Conservation (phyloP, 768 basidiomycete genomes). For the Boletus eberwhitei region DNA sequence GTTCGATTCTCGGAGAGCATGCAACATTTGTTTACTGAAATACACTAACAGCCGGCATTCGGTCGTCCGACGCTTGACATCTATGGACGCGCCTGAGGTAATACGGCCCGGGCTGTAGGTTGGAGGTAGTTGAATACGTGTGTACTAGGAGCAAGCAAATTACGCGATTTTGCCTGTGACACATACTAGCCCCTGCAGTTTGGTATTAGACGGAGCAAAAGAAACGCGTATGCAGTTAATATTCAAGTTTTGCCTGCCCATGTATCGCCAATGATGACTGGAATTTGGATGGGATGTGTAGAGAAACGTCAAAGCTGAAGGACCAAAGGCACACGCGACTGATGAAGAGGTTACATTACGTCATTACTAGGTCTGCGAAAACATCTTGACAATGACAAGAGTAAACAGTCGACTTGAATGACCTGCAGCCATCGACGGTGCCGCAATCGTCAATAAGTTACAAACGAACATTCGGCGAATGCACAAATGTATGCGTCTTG, state of each 20-base stretch:
- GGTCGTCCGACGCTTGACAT: slow-evolving; percentile 31
- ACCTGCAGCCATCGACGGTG: too few species aligned
- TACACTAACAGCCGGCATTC: slow-evolving; percentile 17
- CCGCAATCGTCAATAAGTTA: too few species aligned
- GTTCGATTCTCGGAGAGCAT: not conserved
- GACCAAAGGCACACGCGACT: not conserved
- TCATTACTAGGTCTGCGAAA: not conserved
- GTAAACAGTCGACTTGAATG: too few species aligned
- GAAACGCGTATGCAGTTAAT: not conserved
- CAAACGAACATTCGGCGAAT: too few species aligned
- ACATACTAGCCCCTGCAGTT: not conserved
- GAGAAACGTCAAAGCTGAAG: not conserved
- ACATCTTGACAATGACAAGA: too few species aligned
- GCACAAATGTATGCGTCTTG: too few species aligned
- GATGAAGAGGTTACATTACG: not conserved
- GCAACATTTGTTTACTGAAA: slow-evolving; percentile 3
- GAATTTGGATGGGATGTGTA: not conserved
- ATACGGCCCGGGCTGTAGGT: not conserved
- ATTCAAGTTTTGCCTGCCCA: not conserved
- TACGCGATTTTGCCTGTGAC: not conserved
- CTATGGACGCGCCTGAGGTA: slow-evolving; percentile 20
- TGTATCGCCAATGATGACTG: not conserved
- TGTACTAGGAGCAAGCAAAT: not conserved
- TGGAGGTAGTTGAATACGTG: not conserved
- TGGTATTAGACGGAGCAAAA: not conserved